Percentiles rank a stretch among this genome's conserved stretches.
phyloP scores from a whole-genome alignment of 2,329 filamentous ascomycete genomes.

The Aspergillus piperis region DNA sequence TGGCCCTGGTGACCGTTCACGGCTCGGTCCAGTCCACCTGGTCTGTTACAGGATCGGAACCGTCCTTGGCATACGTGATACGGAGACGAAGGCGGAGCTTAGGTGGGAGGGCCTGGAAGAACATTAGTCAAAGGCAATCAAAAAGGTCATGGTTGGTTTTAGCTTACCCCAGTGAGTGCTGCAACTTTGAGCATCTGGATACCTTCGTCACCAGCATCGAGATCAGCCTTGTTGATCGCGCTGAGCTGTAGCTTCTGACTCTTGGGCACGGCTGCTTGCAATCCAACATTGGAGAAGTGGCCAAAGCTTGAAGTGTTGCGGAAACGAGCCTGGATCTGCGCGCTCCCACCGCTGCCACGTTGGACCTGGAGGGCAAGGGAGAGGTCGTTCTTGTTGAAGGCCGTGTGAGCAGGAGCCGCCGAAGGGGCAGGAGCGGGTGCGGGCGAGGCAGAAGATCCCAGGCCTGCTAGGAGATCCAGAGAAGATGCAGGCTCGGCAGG shows the following conservation, averaged over 20 bases:
- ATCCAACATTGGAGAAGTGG: conserved; percentile 70
- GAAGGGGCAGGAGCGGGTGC: conserved; percentile 49
- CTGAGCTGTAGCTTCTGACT: conserved; percentile 91
- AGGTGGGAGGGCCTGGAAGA: conserved; percentile 64
- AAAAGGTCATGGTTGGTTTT: background rate
- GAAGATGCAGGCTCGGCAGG: conserved; percentile 49
- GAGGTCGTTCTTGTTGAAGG: conserved; percentile 85
- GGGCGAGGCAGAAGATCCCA: conserved; percentile 55
- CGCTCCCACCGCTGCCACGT: conserved; percentile 66
- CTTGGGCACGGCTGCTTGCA: conserved; percentile 96
- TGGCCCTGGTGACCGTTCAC: conserved; percentile 15
- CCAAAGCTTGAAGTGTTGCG: conserved; percentile 70
- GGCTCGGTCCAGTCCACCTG: conserved; percentile 97
- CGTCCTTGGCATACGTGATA: conserved; percentile 74
- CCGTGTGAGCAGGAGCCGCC: conserved; percentile 60
- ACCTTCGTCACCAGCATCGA: conserved; percentile 77
- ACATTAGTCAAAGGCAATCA: conserved; percentile 23
- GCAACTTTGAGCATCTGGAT: conserved; percentile 88
- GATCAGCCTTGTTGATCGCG: conserved; percentile 78
- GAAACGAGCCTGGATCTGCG: conserved; percentile 84
- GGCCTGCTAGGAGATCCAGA: conserved; percentile 36
- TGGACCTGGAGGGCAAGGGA: conserved; percentile 80
- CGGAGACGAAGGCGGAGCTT: conserved; percentile 80
- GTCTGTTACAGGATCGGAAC: conserved; percentile 72
- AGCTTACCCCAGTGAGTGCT: conserved; percentile 83